Conservation (phyloP, 441 rosid species). For the Gossypium davidsonii region DNA sequence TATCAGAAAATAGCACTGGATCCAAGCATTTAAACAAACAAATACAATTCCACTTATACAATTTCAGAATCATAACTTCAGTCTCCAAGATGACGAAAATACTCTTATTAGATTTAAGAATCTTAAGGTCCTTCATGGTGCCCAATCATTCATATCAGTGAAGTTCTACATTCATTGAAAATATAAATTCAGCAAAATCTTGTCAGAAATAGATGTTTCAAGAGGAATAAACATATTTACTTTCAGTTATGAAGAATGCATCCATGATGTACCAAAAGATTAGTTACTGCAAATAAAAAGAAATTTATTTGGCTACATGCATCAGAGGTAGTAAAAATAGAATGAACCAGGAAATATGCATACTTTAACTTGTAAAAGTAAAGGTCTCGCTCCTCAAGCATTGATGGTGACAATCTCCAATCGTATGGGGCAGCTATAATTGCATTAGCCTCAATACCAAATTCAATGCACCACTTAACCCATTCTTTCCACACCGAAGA, state of each 20-base stretch:
- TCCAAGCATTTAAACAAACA: not conserved
- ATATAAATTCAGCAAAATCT: not conserved
- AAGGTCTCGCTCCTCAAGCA: constrained; percentile 93
- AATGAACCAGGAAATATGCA: constrained; percentile 23
- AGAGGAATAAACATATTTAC: not conserved
- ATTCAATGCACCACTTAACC: constrained; percentile 97
- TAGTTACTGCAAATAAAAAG: not conserved
- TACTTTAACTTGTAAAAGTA: constrained; percentile 96
- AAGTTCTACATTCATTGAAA: not conserved
- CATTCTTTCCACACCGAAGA: constrained; percentile 99
- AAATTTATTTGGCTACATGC: constrained; percentile 3
- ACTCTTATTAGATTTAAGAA: not conserved
- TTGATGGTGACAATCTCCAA: constrained; percentile 94
- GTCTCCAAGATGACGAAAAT: not conserved
- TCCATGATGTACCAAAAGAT: not conserved
- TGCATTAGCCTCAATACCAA: constrained; percentile 92
- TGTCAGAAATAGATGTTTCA: not conserved
- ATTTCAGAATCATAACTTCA: not conserved
- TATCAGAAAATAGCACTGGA: not conserved
- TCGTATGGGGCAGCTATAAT: constrained; percentile 94
- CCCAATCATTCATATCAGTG: not conserved
- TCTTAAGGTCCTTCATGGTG: not conserved
- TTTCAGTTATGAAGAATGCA: not conserved
- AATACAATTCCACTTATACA: not conserved
- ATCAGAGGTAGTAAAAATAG: constrained; percentile 5